A percentile compares a stretch with the other conserved stretches of the same genome.
Evolutionary conservation across 345 rosid species (phyloP).

Genomic region (thale cress (Arabidopsis thaliana)): TAIR10.1 NC_003076.8:8002501-8003000

Average conservation of each 20-base stretch:
- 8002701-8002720: conserved; percentile 6
- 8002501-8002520: conserved; percentile 94
- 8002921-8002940: no score
- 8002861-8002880: no score
- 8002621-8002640: conserved; percentile 10
- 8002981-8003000: conserved; percentile 59
- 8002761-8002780: no score
- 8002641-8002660: conserved; percentile 6
- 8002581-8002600: conserved; percentile 51
- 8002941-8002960: no score
- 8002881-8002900: no score
- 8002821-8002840: no score
- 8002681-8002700: background rate
- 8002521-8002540: conserved; percentile 77
- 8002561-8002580: conserved; percentile 61
- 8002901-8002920: no score
- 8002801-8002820: no score
- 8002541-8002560: conserved; percentile 61
- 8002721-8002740: background rate
- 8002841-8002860: no score
- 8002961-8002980: conserved; percentile 14
- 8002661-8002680: background rate
- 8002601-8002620: conserved; percentile 10
- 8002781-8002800: no score
- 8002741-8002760: no score